A percentile compares a stretch with the other conserved stretches of the same genome.
Evolutionary conservation across 306 rosid species (phyloP).

Genomic region (Oemleria cerasiformis): DNA sequence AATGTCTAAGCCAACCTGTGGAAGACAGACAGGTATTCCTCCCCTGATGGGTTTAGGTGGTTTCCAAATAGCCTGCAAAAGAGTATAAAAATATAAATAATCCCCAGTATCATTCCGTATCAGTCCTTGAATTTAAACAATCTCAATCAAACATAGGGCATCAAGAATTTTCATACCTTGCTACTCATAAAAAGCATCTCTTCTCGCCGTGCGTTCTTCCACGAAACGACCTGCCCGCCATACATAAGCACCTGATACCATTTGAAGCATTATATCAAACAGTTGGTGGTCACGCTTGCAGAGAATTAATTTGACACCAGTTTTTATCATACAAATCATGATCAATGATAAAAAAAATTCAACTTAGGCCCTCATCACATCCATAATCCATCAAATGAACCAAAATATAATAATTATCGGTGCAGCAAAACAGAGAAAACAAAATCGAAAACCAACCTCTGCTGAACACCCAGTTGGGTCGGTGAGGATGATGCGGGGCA

Average conservation of each 20-base stretch:
- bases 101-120: background rate
- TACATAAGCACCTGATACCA: constrained; percentile 67
- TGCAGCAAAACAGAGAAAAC: constrained; percentile 4
- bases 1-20: constrained; percentile 48
- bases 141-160: background rate
- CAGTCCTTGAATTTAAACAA: background rate
- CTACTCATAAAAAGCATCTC: constrained; percentile 73
- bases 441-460: constrained; percentile 41
- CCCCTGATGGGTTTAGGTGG: constrained; percentile 69
- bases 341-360: background rate
- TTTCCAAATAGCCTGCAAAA: constrained; percentile 54
- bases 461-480: constrained; percentile 69
- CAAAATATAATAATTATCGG: no score
- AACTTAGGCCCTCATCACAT: no score
- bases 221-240: constrained; percentile 73
- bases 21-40: constrained; percentile 65
- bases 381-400: background rate
- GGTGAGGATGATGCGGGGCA: constrained; percentile 49
- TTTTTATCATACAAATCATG: background rate
- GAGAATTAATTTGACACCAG: background rate
- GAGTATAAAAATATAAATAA: constrained; percentile 18
- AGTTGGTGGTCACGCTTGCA: background rate
- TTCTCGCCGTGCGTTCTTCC: constrained; percentile 73
- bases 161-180: constrained; percentile 43
- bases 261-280: background rate